Evolutionary conservation across 148 eudicot genomes (phyloP).

Genomic region (Nepenthes mirabilis): DNA sequence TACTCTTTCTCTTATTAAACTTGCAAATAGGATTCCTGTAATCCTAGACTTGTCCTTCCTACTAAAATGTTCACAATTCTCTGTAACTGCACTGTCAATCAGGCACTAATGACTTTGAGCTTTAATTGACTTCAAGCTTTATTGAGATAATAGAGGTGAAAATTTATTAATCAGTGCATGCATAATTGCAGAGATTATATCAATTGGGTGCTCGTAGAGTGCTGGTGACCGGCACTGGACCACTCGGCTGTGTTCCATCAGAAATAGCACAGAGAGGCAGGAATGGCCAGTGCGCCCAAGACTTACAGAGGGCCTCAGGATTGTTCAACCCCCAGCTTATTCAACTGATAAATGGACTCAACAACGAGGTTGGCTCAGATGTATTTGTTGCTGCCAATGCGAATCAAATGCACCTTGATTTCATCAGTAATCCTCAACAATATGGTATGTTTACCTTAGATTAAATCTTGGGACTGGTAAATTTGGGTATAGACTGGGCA

Average conservation of each 20-base stretch:
- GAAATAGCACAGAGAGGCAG: conserved; percentile 34
- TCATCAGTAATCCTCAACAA: conserved; percentile 26
- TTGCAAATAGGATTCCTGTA: no score
- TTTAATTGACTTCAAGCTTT: neutral
- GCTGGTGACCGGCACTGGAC: conserved; percentile 45
- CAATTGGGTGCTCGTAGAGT: conserved; percentile 45
- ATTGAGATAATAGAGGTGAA: neutral
- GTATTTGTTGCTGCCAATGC: conserved; percentile 32
- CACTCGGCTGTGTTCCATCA: conserved; percentile 46
- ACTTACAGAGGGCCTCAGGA: conserved; percentile 17
- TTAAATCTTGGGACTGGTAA: neutral
- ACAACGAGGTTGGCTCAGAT: conserved; percentile 21
- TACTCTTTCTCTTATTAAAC: no score
- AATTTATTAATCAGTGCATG: neutral
- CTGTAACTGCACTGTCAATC: neutral
- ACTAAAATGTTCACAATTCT: no score
- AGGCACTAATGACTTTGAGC: neutral
- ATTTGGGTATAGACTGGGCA: neutral
- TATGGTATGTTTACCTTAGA: conserved; percentile 19
- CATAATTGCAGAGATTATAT: conserved; percentile 22
- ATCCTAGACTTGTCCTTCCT: no score
- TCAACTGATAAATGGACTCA: conserved; percentile 15
- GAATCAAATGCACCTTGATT: conserved; percentile 23
- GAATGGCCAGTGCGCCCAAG: conserved; percentile 34
- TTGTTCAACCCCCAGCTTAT: conserved; percentile 37